phyloP scores from a whole-genome alignment of 371 early-diverging fungal genomes.

The Mortierella sp. region DNA sequence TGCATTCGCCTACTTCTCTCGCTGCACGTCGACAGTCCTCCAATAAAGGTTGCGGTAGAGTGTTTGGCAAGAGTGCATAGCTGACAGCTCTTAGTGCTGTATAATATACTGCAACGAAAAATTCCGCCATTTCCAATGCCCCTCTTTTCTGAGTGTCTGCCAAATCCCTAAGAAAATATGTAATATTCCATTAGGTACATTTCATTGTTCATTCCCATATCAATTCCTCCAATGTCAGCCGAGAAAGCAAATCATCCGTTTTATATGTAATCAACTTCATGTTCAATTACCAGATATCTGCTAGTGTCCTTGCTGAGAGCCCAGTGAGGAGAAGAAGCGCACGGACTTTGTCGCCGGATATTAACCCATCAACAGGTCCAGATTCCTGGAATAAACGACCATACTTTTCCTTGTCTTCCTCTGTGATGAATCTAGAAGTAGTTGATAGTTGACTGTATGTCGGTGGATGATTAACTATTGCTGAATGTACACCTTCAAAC shows the following conservation, averaged over 20 bases:
- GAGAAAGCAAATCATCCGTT: not conserved
- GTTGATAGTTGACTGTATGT: not conserved
- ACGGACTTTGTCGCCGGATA: not conserved
- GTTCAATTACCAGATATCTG: not conserved
- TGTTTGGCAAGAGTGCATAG: not conserved
- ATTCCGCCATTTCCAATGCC: not conserved
- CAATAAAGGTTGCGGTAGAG: not conserved
- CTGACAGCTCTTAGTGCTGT: not conserved
- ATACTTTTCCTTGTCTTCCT: not conserved
- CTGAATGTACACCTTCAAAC: not conserved
- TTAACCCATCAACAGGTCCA: not conserved
- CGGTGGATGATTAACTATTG: not conserved
- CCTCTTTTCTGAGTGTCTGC: conserved; percentile 7
- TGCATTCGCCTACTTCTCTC: not conserved
- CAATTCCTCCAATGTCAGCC: too few relatives aligned
- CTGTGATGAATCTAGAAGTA: not conserved
- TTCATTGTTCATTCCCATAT: not conserved
- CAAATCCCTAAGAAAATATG: not conserved
- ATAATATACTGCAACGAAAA: not conserved
- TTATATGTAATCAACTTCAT: too few relatives aligned
- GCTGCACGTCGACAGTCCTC: not conserved
- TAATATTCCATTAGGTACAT: too few relatives aligned
- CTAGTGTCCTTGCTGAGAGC: not conserved
- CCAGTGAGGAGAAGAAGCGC: not conserved
- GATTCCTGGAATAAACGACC: not conserved